Percentiles rank a stretch among this genome's conserved stretches.
These are phyloP conservation scores for Corymbia calophylla DNA, from an alignment of 441 rosid species.

Conservation along the genomic window DNA sequence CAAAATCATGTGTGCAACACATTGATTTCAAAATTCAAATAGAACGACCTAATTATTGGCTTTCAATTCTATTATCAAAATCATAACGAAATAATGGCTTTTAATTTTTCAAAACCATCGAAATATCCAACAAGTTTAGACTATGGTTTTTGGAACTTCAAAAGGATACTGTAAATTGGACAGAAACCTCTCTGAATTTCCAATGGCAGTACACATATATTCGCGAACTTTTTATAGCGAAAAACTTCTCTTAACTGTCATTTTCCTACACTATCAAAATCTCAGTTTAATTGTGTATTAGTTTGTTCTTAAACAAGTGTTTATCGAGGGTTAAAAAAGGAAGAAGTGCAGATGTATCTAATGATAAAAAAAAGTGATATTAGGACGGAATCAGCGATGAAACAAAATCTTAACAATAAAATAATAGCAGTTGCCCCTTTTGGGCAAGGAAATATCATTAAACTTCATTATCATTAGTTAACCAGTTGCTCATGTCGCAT, in stretches of 20 bases:
- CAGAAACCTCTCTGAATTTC: not conserved
- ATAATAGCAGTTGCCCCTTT: not conserved
- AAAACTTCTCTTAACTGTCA: too few relatives aligned
- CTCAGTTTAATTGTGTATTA: too few relatives aligned
- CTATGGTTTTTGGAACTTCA: not conserved
- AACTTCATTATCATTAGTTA: not conserved
- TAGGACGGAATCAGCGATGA: not conserved
- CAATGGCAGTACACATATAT: not conserved
- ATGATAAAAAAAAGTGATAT: not conserved
- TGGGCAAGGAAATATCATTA: not conserved
- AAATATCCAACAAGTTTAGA: not conserved
- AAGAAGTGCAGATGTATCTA: not conserved
- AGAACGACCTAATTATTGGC: not conserved
- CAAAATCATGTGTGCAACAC: not conserved
- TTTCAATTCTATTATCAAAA: not conserved
- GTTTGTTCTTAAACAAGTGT: too few relatives aligned
- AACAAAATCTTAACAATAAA: not conserved
- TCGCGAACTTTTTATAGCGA: too few relatives aligned
- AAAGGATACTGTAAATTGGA: not conserved
- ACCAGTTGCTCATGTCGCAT: not conserved
- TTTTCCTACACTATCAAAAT: too few relatives aligned
- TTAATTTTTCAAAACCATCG: not conserved
- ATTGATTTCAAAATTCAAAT: too few relatives aligned
- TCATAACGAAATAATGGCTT: not conserved
- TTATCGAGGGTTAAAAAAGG: not conserved